Evolutionary conservation across 257 asterid genomes (phyloP), one percentile per base, ranked within the genome.

Genomic region (Solanum tarijense): DNA sequence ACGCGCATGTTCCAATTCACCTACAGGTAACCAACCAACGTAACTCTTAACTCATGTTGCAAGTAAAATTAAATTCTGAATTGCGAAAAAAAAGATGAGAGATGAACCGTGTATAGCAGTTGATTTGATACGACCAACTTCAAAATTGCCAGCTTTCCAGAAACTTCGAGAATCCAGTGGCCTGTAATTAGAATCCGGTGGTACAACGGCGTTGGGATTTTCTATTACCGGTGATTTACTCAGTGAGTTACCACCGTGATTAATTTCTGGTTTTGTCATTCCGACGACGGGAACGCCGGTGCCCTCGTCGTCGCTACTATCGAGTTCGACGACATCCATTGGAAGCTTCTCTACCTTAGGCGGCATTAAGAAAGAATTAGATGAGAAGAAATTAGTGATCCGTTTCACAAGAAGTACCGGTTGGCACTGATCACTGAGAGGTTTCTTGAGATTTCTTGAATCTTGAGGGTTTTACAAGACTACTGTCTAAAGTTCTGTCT

Each of bases 71-170:
- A 12, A 83, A 83, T 18, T 68, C 46, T 86, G 11, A 43, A 85
- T 9, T 27, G 11, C 1, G 23, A 66, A 12, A 55, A 39, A 16
- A n/a, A 43, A 39, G 31, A 75, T 16, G 62, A 76, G 7, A 73
- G 52, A 43, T n/a, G 13, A 65, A 91, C 88, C 98, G 90, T 93
- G 92, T 18, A 75, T 12, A 34, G 83, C 62, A 88, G 90, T 72
- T 25, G 94, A 88, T 39, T 75, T 90, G 31, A 88, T 81, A 27
- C 93, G 89, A 48, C 91, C 95, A 88, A 93, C 90, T 89, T 92
- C 98, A 86, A 89, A 93, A 69, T 88, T 95, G 27, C 99, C 99
- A 20, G 99, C 98, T 90, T 92, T 96, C 99, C 99, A 96, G 94
- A 96, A 96, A 91, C 99, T 94, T 66, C 98, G 95, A 68, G 90